Evolutionary conservation across 2,329 filamentous ascomycete genomes (phyloP).

Genomic region (Hypoxylon sp.): DNA sequence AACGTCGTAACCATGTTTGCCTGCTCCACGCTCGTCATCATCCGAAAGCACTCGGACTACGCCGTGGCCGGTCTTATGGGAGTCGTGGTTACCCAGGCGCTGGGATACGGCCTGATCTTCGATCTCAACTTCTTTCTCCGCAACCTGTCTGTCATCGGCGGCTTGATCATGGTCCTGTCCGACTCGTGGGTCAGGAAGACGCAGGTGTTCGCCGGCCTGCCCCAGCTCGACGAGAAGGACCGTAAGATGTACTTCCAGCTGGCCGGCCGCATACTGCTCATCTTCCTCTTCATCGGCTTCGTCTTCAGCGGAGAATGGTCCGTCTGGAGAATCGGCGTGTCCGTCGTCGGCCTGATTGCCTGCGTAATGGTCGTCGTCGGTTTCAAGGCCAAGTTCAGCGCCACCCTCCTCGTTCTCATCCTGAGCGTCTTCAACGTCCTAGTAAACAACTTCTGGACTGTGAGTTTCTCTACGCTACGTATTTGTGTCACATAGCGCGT

Average conservation of each 20-base stretch:
- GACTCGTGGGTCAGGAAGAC: conserved; percentile 98
- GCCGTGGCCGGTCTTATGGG: conserved; percentile 88
- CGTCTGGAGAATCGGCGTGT: conserved; percentile 85
- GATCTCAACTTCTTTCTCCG: conserved; percentile 99
- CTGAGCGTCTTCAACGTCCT: conserved; percentile 95
- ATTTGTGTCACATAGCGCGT: conserved; percentile 12
- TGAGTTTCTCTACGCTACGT: conserved; percentile 58
- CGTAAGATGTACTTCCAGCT: conserved; percentile 99
- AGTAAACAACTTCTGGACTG: conserved; percentile 99
- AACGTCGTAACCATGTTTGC: conserved; percentile 89
- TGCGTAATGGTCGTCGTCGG: conserved; percentile 99
- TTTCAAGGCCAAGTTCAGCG: conserved; percentile 99
- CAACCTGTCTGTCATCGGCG: conserved; percentile 96
- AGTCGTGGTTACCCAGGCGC: conserved; percentile 90
- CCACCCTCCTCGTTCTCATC: conserved; percentile 92
- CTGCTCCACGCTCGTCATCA: conserved; percentile 87
- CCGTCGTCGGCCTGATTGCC: conserved; percentile 83
- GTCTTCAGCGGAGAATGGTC: conserved; percentile 95
- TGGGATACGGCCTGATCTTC: conserved; percentile 97
- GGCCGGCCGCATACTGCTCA: conserved; percentile 90
- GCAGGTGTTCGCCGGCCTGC: conserved; percentile 93
- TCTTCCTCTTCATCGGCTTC: conserved; percentile 97
- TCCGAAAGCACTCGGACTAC: conserved; percentile 90
- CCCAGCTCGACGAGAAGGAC: conserved; percentile 96
- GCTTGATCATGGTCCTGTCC: conserved; percentile 95